Evolutionary conservation across 179 eudicot genomes (phyloP).

Genomic region (Drosera spatulata): DNA sequence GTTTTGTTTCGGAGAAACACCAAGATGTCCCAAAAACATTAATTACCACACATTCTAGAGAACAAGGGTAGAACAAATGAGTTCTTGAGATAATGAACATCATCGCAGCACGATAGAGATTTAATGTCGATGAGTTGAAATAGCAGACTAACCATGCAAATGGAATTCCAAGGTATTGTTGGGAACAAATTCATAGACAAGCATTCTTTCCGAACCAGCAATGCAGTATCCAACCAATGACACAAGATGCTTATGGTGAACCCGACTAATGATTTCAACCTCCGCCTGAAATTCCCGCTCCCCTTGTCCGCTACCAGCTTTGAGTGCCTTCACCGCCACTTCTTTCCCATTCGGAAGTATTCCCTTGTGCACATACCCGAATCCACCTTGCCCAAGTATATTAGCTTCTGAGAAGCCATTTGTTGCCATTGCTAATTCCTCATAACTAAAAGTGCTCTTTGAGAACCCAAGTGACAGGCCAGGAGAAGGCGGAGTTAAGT

Average conservation of each 20-base stretch:
- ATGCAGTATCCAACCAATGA: constrained; percentile 91
- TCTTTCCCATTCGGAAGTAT: constrained; percentile 90
- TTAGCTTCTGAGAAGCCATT: constrained; percentile 77
- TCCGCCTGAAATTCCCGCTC: constrained; percentile 96
- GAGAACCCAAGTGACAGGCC: constrained; percentile 49
- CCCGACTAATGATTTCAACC: constrained; percentile 93
- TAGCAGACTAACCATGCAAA: constrained; percentile 64
- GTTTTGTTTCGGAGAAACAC: neutral
- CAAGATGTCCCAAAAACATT: neutral
- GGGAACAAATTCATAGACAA: constrained; percentile 86
- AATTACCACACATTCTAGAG: neutral
- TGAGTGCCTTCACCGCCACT: constrained; percentile 84
- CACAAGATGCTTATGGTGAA: constrained; percentile 96
- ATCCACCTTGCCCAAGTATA: constrained; percentile 93
- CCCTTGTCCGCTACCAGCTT: constrained; percentile 87
- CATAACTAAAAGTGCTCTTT: constrained; percentile 63
- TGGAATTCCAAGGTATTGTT: constrained; percentile 90
- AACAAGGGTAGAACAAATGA: neutral
- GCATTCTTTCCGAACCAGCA: constrained; percentile 62
- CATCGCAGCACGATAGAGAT: neutral
- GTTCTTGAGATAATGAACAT: neutral
- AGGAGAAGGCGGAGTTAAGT: constrained; percentile 47
- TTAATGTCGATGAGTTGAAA: neutral
- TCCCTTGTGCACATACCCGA: constrained; percentile 87
- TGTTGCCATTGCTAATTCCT: constrained; percentile 79